Percentiles rank a stretch among this genome's conserved stretches.
Conservation (phyloP, 108 stramenopile genomes). For the Chaetoceros muelleri region DNA sequence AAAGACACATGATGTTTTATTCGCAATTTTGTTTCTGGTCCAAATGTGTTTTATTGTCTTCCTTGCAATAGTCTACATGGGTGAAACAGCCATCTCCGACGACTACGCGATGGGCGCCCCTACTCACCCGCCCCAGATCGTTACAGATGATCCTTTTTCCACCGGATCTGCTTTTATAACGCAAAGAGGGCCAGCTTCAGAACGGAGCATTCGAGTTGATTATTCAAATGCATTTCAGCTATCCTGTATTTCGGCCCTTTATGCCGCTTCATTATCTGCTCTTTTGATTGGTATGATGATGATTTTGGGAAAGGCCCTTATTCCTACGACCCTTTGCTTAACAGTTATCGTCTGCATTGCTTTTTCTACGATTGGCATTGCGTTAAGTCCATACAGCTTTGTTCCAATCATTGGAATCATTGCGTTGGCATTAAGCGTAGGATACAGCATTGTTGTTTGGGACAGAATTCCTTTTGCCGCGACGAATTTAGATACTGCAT, state of each 20-base stretch:
- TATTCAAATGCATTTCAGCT: constrained; percentile 26
- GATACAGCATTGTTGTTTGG: constrained; percentile 73
- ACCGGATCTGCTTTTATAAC: neutral
- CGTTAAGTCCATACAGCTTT: constrained; percentile 64
- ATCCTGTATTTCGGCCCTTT: constrained; percentile 20
- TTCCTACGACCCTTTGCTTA: constrained; percentile 39
- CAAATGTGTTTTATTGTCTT: neutral
- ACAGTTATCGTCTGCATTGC: constrained; percentile 66
- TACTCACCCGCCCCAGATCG: neutral
- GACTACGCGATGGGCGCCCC: neutral
- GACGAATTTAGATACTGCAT: constrained; percentile 51
- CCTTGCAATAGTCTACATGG: neutral
- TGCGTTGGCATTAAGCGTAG: constrained; percentile 54
- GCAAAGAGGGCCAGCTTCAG: neutral
- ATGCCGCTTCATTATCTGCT: constrained; percentile 18
- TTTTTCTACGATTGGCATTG: constrained; percentile 81
- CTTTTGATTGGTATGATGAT: constrained; percentile 35
- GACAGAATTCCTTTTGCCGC: constrained; percentile 71
- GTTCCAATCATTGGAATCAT: constrained; percentile 77
- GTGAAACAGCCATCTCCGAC: neutral
- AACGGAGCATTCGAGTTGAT: constrained; percentile 10
- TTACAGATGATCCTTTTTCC: neutral
- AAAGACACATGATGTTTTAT: neutral
- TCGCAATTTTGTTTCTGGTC: neutral
- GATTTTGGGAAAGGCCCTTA: constrained; percentile 29